phyloP scores from a whole-genome alignment of 768 basidiomycete genomes.

The Porphyrellus cyaneotinctus region DNA sequence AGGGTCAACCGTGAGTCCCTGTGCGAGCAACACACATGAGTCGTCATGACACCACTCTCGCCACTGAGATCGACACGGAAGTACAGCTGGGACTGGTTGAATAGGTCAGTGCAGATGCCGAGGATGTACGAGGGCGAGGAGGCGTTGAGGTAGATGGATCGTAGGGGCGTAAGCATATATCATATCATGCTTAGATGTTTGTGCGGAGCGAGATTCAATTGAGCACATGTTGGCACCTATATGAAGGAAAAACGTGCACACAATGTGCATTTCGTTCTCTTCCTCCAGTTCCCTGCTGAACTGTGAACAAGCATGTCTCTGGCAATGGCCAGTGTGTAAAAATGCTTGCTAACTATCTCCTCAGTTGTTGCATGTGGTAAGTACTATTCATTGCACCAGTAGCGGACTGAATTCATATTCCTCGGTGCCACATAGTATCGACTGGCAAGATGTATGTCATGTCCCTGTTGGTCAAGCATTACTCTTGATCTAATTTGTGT shows the following conservation, averaged over 20 bases:
- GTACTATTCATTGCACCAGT: background rate
- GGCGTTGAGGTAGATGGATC: conserved; percentile 48
- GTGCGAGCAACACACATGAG: conserved; percentile 61
- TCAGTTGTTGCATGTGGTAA: conserved; percentile 30
- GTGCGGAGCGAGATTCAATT: too few species aligned
- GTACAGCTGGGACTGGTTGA: conserved; percentile 38
- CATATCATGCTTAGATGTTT: too few species aligned
- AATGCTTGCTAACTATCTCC: conserved; percentile 3
- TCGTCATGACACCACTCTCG: conserved; percentile 65
- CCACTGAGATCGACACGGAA: conserved; percentile 66
- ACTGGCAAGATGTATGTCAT: conserved; percentile 30
- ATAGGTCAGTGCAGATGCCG: conserved; percentile 33
- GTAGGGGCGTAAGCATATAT: too few species aligned
- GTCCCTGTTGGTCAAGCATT: accelerated
- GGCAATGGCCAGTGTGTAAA: too few species aligned
- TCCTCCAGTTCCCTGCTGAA: too few species aligned
- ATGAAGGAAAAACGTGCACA: too few species aligned
- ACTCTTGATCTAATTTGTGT: background rate
- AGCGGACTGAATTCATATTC: background rate
- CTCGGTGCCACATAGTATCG: conserved; percentile 20
- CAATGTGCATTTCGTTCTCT: too few species aligned
- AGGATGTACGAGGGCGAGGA: conserved; percentile 52
- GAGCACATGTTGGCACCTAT: too few species aligned
- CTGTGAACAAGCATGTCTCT: too few species aligned
- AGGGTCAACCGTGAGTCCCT: conserved; percentile 69